Evolutionary conservation across 306 rosid species (phyloP), one percentile per base, ranked within the genome.

Genomic region (Trichosanthes cucumerina): DNA sequence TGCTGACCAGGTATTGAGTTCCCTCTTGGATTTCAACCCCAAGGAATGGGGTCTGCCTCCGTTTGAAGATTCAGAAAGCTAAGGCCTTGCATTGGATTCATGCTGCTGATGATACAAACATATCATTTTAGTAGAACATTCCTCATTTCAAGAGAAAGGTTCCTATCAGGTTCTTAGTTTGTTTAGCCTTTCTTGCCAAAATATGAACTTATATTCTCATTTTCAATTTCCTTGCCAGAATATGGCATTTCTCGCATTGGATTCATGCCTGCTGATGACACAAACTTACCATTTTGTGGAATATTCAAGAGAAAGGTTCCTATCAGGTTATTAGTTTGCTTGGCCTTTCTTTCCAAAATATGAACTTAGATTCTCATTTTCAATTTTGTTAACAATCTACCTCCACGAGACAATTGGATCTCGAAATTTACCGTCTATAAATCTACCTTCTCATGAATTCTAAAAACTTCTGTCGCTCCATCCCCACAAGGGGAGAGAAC

Each of bases 31-130:
- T 88, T 92, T 95, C 86, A 89, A 82, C 81, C 98, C 97, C 7
- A 74, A 34, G 33, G 96, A 91, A 28, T 92, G 97, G 98, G 91
- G 88, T 79, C 87, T 95, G 80, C 97, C 97, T 64, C 92, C 97
- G 33, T 92, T 92, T 71, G 93, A 95, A 80, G 89, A 82, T 80
- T 69, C 82, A 33, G 70, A 74, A 78, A 85, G 63, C 87, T 92
- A 81, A 85, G 43, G 18, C 59, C 15, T 49, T 16, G 3, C 56
- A 23, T 46, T 71, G 36, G 33, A 21, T 39, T 68, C 18, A 68
- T 38, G 33, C 33, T 39, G 70, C 15, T 38, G 31, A 66, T 26
- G 7, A 10, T 68, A 39, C 57, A 21, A 6, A 23, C 76, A 23
- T 12, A 44, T 6, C 34, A 70, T 70, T 70, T 14, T 24, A 46